Conservation (phyloP, 2,329 filamentous ascomycete genomes). For the Scedosporium boydii region DNA sequence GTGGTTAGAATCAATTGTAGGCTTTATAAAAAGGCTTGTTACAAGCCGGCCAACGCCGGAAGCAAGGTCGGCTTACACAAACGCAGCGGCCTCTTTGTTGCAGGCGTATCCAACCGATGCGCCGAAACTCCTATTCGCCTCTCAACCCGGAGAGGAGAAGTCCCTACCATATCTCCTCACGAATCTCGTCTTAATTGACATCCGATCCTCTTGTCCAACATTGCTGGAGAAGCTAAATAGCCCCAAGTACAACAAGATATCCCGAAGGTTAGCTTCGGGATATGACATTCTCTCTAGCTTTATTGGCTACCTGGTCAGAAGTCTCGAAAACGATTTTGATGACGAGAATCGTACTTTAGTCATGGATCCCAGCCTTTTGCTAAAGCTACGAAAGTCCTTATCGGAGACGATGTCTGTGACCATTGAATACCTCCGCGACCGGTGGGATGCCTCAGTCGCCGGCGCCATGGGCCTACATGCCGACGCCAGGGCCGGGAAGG, state of each 20-base stretch:
- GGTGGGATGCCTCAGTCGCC: conserved; percentile 59
- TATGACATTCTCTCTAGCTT: conserved; percentile 56
- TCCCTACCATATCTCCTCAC: conserved; percentile 54
- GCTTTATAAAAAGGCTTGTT: conserved; percentile 43
- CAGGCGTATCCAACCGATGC: conserved; percentile 40
- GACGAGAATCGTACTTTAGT: conserved; percentile 23
- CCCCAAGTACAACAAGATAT: conserved; percentile 37
- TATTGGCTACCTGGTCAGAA: conserved; percentile 45
- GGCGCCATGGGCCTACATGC: conserved; percentile 53
- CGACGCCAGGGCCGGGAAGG: conserved; percentile 35
- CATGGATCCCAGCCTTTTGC: conserved; percentile 40
- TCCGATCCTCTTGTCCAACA: conserved; percentile 52
- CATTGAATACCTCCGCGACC: conserved; percentile 57
- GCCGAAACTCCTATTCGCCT: conserved; percentile 42
- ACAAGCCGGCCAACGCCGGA: conserved; percentile 43
- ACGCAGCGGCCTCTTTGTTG: conserved; percentile 47
- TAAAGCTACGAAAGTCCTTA: conserved; percentile 51
- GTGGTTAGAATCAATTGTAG: conserved; percentile 41
- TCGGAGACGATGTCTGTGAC: conserved; percentile 54
- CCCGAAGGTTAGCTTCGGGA: conserved; percentile 47
- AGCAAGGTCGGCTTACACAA: conserved; percentile 49
- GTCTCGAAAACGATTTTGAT: conserved; percentile 44
- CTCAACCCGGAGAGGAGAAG: conserved; percentile 31
- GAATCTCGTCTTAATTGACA: conserved; percentile 56
- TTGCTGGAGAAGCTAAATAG: conserved; percentile 50